Conservation (phyloP, 2,329 filamentous ascomycete genomes). For the Colletotrichum aenigma region DNA sequence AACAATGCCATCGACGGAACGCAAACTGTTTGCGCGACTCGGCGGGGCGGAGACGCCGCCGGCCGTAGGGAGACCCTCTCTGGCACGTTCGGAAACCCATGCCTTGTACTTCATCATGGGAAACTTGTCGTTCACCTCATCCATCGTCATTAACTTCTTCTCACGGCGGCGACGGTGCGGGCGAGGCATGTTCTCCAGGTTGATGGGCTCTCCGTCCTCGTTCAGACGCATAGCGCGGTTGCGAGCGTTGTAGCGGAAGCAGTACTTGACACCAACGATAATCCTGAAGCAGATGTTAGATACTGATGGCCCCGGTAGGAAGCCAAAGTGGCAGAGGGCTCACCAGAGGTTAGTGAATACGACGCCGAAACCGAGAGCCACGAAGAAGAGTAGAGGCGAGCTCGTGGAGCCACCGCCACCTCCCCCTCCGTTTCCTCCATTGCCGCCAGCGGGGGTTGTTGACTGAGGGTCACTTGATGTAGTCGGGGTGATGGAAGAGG, state of each 20-base stretch:
- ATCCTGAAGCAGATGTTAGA: conserved; percentile 69
- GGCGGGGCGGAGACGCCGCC: conserved; percentile 81
- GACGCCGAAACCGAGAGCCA: conserved; percentile 94
- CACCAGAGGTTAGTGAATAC: conserved; percentile 99
- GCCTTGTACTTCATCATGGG: conserved; percentile 95
- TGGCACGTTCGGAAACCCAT: conserved; percentile 85
- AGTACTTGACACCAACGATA: conserved; percentile 99
- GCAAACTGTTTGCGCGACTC: conserved; percentile 76
- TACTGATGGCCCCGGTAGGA: background rate
- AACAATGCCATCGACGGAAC: conserved; percentile 64
- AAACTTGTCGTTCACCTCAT: conserved; percentile 97
- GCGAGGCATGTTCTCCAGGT: conserved; percentile 81
- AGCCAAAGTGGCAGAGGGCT: conserved; percentile 34
- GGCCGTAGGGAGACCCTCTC: conserved; percentile 80
- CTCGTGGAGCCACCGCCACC: conserved; percentile 35
- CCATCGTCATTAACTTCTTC: conserved; percentile 99
- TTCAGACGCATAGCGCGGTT: conserved; percentile 79
- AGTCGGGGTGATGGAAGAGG: background rate
- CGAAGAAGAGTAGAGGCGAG: conserved; percentile 74
- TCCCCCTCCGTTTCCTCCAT: conserved; percentile 1
- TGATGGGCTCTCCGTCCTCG: conserved; percentile 87
- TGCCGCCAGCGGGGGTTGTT: background rate
- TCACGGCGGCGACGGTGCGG: conserved; percentile 87
- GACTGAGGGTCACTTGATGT: background rate
- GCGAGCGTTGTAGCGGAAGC: conserved; percentile 96